These are phyloP conservation scores for Pseudogymnoascus sp. DNA, from an alignment of 2,329 filamentous ascomycete species.

Conservation along the genomic window DNA sequence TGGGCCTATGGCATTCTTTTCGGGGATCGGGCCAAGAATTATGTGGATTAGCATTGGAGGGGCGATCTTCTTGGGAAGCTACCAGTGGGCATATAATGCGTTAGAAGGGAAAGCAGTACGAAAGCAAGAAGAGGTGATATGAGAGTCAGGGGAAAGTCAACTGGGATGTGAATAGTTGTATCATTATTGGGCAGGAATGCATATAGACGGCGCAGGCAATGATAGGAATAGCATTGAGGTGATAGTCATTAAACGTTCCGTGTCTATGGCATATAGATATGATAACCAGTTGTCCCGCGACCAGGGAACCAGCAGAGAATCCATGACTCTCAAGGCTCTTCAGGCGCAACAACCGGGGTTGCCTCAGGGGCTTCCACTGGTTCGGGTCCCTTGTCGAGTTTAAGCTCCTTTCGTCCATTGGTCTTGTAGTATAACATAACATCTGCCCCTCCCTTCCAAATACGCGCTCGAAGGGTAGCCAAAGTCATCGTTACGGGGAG, in stretches of 20 bases:
- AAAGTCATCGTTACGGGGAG: conserved; percentile 81
- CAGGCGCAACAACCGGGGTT: neutral
- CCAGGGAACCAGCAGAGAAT: neutral
- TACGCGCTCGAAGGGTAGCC: conserved; percentile 81
- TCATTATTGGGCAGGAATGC: conserved; percentile 12
- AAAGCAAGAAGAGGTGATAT: neutral
- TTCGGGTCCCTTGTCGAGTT: neutral
- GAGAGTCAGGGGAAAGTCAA: neutral
- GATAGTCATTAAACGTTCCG: neutral
- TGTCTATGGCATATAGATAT: neutral
- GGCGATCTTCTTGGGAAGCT: conserved; percentile 88
- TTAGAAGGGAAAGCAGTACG: conserved; percentile 40
- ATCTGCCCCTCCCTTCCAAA: conserved; percentile 95
- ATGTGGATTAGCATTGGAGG: conserved; percentile 94
- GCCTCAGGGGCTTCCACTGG: neutral
- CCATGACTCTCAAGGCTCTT: neutral
- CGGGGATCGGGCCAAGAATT: conserved; percentile 71
- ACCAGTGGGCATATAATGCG: conserved; percentile 79
- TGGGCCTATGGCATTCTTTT: conserved; percentile 63
- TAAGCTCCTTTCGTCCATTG: conserved; percentile 55
- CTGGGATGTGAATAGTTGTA: neutral
- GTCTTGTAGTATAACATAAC: conserved; percentile 84
- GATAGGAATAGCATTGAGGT: conserved; percentile 5
- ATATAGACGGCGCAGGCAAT: conserved; percentile 18
- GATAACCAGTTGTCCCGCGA: neutral